phyloP scores from a whole-genome alignment of 345 rosid species.

The Syzygium oleosum region DNA sequence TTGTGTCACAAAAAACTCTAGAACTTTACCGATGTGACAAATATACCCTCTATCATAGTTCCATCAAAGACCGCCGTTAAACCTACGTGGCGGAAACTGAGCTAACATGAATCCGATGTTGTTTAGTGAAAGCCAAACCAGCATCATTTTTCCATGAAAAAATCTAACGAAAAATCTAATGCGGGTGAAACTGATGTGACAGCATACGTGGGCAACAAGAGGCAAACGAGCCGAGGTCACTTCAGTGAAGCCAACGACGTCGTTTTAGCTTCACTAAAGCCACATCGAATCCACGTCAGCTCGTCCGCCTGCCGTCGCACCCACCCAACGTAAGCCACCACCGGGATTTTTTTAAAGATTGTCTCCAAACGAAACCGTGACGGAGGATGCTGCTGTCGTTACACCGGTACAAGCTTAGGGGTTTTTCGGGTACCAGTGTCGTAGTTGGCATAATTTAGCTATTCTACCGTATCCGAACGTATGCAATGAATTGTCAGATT shows the following conservation, averaged over 20 bases:
- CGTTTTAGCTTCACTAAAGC: not conserved
- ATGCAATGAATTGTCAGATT: not conserved
- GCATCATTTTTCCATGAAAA: not conserved
- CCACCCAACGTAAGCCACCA: accelerated
- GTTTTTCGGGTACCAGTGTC: accelerated
- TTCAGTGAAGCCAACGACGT: not conserved
- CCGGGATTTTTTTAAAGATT: not conserved
- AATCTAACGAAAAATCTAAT: not conserved
- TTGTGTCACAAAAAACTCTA: not conserved
- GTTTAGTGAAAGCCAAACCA: not conserved
- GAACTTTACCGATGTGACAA: not conserved
- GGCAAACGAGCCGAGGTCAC: too few species aligned
- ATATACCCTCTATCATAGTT: not conserved
- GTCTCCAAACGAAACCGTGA: not conserved
- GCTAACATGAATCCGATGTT: not conserved
- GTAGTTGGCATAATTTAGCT: accelerated
- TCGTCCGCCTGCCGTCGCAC: not conserved
- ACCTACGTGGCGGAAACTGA: too few species aligned
- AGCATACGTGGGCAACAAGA: too few species aligned
- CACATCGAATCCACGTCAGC: too few species aligned
- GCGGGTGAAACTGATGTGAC: not conserved
- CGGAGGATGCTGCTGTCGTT: accelerated
- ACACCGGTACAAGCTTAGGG: accelerated
- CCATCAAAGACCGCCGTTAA: not conserved
- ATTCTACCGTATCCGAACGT: accelerated